Evolutionary conservation across 257 asterid genomes (phyloP).

Genomic region (Plectranthus barbatus): DNA sequence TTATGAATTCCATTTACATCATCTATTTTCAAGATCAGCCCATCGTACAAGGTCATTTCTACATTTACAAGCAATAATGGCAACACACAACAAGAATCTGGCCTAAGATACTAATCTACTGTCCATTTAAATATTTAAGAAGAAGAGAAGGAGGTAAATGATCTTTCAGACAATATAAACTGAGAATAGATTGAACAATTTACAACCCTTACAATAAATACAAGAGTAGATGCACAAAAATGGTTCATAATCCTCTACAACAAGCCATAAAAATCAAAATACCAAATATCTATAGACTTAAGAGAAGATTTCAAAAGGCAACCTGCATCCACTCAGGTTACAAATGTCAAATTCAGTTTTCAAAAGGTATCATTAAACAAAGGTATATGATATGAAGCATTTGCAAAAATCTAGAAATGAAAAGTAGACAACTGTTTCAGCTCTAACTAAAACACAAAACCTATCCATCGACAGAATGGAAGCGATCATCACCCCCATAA

Average conservation of each 20-base stretch:
- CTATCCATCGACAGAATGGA: no score
- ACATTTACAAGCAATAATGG: background rate
- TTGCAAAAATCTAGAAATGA: background rate
- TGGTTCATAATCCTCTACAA: background rate
- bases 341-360: slow-evolving; percentile 7
- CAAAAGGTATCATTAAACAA: background rate
- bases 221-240: background rate
- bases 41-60: background rate
- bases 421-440: no score
- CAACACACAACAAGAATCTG: slow-evolving; percentile 2
- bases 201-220: background rate
- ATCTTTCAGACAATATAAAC: background rate
- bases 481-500: background rate
- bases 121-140: background rate
- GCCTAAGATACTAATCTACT: background rate
- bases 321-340: slow-evolving; percentile 13
- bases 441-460: no score
- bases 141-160: background rate
- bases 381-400: background rate
- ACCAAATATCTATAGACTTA: background rate
- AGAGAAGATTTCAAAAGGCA: slow-evolving; percentile 3
- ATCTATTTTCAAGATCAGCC: background rate
- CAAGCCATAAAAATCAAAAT: background rate
- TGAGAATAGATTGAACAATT: background rate
- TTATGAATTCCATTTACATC: background rate